These are phyloP conservation scores for Podaxis pistillaris DNA, from an alignment of 768 basidiomycete genomes.

Conservation along the genomic window DNA sequence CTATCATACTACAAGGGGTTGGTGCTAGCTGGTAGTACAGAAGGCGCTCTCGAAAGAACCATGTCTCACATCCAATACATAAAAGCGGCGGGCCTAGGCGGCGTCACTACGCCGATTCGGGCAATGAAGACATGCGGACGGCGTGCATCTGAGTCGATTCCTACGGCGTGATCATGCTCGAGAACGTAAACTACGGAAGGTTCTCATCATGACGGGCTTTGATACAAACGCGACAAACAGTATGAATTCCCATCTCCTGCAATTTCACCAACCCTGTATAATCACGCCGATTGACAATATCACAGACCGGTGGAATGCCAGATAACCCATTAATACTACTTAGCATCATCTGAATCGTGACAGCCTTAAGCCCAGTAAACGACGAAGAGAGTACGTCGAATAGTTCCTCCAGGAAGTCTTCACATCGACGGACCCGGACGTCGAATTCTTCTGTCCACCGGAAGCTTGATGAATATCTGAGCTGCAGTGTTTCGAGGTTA, in stretches of 20 bases:
- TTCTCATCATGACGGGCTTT: neutral
- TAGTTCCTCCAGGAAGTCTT: neutral
- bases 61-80: no score
- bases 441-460: neutral
- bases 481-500: neutral
- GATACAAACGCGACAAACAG: neutral
- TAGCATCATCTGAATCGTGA: neutral
- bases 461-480: neutral
- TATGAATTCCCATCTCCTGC: neutral
- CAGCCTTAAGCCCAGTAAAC: neutral
- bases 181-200: no score
- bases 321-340: neutral
- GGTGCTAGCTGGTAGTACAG: no score
- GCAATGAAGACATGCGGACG: no score
- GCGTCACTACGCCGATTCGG: no score
- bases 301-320: neutral
- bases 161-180: no score
- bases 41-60: no score
- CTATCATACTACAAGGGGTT: no score
- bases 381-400: neutral
- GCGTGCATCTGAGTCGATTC: no score
- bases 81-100: no score
- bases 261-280: neutral
- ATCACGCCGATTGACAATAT: neutral
- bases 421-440: neutral